Base-by-base conservation (phyloP, 73 alveolate species). In the Urostyla sp. region DNA sequence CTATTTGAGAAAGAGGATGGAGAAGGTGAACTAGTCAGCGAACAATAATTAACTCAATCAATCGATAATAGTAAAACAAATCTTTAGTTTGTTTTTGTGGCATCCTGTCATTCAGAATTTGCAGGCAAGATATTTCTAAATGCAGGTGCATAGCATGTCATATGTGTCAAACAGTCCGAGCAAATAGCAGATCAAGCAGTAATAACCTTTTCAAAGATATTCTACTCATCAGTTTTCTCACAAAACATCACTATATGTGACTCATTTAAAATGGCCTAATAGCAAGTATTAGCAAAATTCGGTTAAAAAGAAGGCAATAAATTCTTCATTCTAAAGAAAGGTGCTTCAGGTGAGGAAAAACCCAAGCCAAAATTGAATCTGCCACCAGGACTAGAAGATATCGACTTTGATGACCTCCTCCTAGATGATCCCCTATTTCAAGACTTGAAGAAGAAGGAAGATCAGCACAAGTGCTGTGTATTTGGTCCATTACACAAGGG, bases 61-160 rank as follows among this genome's bases (percentile, higher is more conserved):
- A 40, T 72, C 13, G 21, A 43, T 13, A 45, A 57, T 8, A 37
- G 73, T 43, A 75, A 57, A 7, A 60, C 88, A 6, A 61, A 75
- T 11, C 45, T 77, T 8, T 73, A 85, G 52, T 58, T 76, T 59
- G 93, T 67, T 15, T 82, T 85, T 32, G 85, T 85, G 16, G 89
- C 87, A 23, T 75, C 89, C 6, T 85, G 93, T 66, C 63, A 75
- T 43, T 75, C 89, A 18, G 88, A 85, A 63, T 75, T 75, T 36
- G 78, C 81, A 2, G 93, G 93, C 13, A 74, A 66, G 30, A 76
- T 85, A 24, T 84, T 84, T 48, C 48, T 76, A 31, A 75, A 85
- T 36, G 84, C 87, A 27, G 93, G 93, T 8, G 80, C 81, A 3
- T 54, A 75, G 24, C 93, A 85, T 49, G 93, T 85, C 1, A 50